These are phyloP conservation scores for Nakazawaea siamensis DNA, from an alignment of 805 yeast species.

Conservation along the genomic window DNA sequence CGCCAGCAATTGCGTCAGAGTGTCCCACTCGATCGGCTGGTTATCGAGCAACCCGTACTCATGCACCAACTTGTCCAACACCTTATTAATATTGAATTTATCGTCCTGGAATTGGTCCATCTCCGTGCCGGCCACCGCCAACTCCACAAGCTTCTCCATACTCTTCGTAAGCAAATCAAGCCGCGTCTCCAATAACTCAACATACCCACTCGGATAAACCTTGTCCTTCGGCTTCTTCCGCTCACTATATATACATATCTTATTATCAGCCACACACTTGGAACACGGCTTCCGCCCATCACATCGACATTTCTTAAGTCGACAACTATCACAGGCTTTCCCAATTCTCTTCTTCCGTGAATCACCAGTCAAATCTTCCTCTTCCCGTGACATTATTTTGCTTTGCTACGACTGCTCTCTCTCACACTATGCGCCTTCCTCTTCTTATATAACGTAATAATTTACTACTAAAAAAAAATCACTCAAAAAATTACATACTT, in stretches of 20 bases:
- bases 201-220: conserved; percentile 50
- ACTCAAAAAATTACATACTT: too few relatives aligned
- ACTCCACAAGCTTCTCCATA: conserved; percentile 31
- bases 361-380: too few relatives aligned
- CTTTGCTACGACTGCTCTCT: too few relatives aligned
- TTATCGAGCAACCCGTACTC: conserved; percentile 30
- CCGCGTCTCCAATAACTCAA: conserved; percentile 54
- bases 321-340: conserved; percentile 57
- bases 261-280: conserved; percentile 46
- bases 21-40: conserved; percentile 36
- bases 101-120: conserved; percentile 5
- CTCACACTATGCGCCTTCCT: too few relatives aligned
- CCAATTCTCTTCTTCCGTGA: conserved; percentile 48
- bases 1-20: conserved; percentile 34
- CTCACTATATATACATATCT: conserved; percentile 51
- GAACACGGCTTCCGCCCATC: conserved; percentile 56
- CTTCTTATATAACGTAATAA: too few relatives aligned
- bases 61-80: conserved; percentile 33
- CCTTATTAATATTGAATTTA: conserved; percentile 36
- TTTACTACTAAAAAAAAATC: too few relatives aligned
- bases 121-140: conserved; percentile 15
- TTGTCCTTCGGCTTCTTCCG: conserved; percentile 46
- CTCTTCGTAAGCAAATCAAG: conserved; percentile 43
- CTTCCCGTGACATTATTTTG: too few relatives aligned
- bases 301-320: conserved; percentile 57